Evolutionary conservation across 257 asterid species (phyloP).

Genomic region (Coffea eugenioides): DNA sequence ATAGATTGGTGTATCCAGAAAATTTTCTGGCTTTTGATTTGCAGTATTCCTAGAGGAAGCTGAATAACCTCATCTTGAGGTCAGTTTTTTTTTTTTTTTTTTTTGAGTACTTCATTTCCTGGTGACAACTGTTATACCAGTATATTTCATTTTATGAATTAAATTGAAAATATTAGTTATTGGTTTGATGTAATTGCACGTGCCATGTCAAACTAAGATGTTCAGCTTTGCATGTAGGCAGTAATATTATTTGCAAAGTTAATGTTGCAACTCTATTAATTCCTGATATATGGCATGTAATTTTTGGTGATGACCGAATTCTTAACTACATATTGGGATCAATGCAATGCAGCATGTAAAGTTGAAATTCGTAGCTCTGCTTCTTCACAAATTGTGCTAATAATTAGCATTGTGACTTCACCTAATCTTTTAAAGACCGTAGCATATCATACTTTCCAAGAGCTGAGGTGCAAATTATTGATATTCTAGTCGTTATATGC

Average conservation of each 20-base stretch:
- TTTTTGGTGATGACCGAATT: neutral
- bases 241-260: neutral
- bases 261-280: neutral
- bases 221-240: neutral
- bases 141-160: neutral
- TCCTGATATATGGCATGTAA: neutral
- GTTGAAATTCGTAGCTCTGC: neutral
- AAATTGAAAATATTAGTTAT: neutral
- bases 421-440: neutral
- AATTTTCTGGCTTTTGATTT: neutral
- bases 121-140: neutral
- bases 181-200: neutral
- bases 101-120: neutral
- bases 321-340: neutral
- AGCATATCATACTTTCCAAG: neutral
- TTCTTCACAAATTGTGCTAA: neutral
- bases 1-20: neutral
- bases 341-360: neutral
- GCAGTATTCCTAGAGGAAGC: neutral
- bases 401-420: neutral
- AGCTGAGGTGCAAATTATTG: neutral
- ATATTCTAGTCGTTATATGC: conserved; percentile 24
- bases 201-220: neutral
- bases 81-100: neutral
- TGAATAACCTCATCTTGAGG: neutral